Evolutionary conservation across 345 rosid genomes (phyloP).

Genomic region (Viola odorata): DNA sequence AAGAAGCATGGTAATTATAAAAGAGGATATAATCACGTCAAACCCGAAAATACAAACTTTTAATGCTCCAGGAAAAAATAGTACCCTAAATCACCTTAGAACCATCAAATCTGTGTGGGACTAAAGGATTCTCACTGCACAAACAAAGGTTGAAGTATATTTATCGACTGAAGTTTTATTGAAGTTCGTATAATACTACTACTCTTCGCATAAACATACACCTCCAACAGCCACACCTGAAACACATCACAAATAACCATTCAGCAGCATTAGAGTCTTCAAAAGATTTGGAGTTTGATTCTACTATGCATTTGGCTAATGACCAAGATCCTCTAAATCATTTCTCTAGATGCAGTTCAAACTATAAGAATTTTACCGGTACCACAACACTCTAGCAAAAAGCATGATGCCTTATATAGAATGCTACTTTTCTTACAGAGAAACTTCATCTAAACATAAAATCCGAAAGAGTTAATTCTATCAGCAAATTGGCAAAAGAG

Average conservation of each 20-base stretch:
- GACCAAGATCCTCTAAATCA: background rate
- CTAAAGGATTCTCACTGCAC: constrained; percentile 46
- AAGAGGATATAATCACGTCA: no score
- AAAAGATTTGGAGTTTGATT: no score
- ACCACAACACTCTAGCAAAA: background rate
- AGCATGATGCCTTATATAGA: background rate
- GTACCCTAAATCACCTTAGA: constrained; percentile 44
- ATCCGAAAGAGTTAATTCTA: no score
- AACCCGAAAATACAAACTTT: no score
- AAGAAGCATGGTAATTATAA: no score
- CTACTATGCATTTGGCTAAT: no score
- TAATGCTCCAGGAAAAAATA: constrained; percentile 1
- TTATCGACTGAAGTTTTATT: constrained; percentile 18
- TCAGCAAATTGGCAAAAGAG: background rate
- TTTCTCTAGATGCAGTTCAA: background rate
- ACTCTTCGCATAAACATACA: constrained; percentile 6
- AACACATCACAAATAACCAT: constrained; percentile 7
- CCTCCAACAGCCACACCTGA: constrained; percentile 34
- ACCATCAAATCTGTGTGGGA: constrained; percentile 25
- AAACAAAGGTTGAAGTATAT: constrained; percentile 16
- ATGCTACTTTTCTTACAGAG: background rate
- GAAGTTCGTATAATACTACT: constrained; percentile 13
- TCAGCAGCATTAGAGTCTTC: no score
- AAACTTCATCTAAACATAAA: background rate
- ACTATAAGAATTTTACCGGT: background rate